Evolutionary conservation across 2,329 filamentous ascomycete genomes (phyloP).

Genomic region (Trichoderma sp.): DNA sequence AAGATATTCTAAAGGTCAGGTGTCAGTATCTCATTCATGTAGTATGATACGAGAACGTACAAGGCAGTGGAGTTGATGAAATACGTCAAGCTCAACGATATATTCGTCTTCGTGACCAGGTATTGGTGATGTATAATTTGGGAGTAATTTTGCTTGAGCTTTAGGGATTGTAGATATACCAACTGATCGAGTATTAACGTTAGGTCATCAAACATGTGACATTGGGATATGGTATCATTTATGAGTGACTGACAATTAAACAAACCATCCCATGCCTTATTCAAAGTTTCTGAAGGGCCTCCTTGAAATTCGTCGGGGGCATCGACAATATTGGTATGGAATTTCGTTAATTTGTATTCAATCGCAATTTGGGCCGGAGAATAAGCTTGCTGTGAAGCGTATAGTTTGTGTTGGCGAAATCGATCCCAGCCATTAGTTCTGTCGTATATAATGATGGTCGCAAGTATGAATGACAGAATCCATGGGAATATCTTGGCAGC

Average conservation of each 20-base stretch:
- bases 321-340: neutral
- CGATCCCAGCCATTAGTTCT: neutral
- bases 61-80: neutral
- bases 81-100: neutral
- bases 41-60: neutral
- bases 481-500: neutral
- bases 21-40: neutral
- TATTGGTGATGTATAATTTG: neutral
- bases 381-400: neutral
- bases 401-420: neutral
- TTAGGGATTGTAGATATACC: neutral
- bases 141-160: neutral
- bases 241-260: neutral
- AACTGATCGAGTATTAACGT: neutral
- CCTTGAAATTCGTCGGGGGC: neutral
- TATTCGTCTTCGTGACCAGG: neutral
- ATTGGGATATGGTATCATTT: neutral
- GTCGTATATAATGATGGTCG: neutral
- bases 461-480: neutral
- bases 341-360: neutral
- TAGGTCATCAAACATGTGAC: neutral
- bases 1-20: neutral
- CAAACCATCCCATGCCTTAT: neutral
- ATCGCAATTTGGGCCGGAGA: neutral
- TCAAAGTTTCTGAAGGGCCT: neutral